Percentiles rank a stretch among this genome's conserved stretches.
phyloP scores from a whole-genome alignment of 352 stramenopile species.

The Pythium scleroteichum region DNA sequence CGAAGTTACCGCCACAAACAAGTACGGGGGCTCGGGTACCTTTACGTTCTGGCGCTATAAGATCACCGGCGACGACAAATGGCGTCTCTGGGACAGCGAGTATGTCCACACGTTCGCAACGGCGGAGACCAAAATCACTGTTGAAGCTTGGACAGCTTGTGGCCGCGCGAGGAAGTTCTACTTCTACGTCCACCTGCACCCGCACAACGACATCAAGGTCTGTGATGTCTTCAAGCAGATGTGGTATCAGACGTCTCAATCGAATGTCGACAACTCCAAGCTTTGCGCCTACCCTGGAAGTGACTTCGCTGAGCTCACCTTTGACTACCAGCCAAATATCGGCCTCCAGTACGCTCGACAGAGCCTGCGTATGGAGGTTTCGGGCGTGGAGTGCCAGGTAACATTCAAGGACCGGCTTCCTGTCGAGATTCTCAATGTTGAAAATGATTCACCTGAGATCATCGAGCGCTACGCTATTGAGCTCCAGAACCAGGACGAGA shows the following conservation, averaged over 20 bases:
- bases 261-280: neutral
- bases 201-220: constrained; percentile 31
- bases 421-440: constrained; percentile 39
- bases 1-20: constrained; percentile 31
- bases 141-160: constrained; percentile 50
- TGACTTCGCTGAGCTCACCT: constrained; percentile 56
- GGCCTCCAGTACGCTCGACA: constrained; percentile 24
- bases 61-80: constrained; percentile 38
- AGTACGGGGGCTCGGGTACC: constrained; percentile 9
- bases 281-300: constrained; percentile 38
- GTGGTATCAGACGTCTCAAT: constrained; percentile 42
- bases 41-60: constrained; percentile 75
- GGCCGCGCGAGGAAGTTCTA: constrained; percentile 30
- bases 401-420: constrained; percentile 31
- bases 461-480: constrained; percentile 57
- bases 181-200: constrained; percentile 42
- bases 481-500: constrained; percentile 45
- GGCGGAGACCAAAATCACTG: constrained; percentile 44
- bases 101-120: constrained; percentile 36
- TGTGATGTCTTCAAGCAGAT: constrained; percentile 41
- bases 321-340: constrained; percentile 36
- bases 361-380: constrained; percentile 10
- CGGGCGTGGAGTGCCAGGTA: constrained; percentile 38
- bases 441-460: constrained; percentile 38
- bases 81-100: constrained; percentile 46